Evolutionary conservation across 2,329 filamentous ascomycete genomes (phyloP).

Genomic region (Phyllosticta capitalensis): DNA sequence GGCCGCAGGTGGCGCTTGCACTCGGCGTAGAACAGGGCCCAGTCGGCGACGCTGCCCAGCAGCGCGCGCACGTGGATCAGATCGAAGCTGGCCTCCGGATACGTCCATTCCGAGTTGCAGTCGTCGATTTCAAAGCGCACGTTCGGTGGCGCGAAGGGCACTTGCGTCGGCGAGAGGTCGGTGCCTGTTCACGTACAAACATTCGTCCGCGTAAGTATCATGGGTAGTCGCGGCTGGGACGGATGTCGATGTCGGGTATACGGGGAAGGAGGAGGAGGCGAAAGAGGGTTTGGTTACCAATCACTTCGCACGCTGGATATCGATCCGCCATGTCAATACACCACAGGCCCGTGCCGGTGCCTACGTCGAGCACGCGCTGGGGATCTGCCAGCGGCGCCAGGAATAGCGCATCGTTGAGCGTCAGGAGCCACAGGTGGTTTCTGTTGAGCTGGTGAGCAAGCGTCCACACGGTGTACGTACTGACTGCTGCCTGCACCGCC

Average conservation of each 20-base stretch:
- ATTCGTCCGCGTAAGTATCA: neutral
- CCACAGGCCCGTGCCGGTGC: constrained; percentile 28
- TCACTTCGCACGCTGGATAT: constrained; percentile 26
- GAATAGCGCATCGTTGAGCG: constrained; percentile 26
- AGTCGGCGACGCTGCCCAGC: constrained; percentile 32
- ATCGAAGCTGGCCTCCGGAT: constrained; percentile 28
- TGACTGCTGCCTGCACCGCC: neutral
- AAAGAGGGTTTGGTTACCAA: neutral
- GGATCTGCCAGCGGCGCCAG: constrained; percentile 23
- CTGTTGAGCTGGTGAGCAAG: constrained; percentile 12
- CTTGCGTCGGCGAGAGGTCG: constrained; percentile 28
- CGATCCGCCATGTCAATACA: constrained; percentile 30
- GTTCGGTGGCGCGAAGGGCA: constrained; percentile 29
- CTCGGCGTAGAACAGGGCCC: constrained; percentile 31
- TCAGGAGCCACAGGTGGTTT: constrained; percentile 27
- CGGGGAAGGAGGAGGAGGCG: neutral
- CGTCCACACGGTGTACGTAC: neutral
- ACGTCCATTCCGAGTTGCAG: constrained; percentile 32
- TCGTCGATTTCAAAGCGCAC: constrained; percentile 39
- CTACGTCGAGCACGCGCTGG: constrained; percentile 25
- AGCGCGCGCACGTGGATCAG: constrained; percentile 33
- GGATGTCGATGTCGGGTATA: neutral
- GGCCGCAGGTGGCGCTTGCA: constrained; percentile 27
- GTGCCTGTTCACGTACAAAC: constrained; percentile 15
- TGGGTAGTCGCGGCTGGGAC: neutral